Conservation (phyloP, 2,329 filamentous ascomycete species). For the Xylaria sp. region DNA sequence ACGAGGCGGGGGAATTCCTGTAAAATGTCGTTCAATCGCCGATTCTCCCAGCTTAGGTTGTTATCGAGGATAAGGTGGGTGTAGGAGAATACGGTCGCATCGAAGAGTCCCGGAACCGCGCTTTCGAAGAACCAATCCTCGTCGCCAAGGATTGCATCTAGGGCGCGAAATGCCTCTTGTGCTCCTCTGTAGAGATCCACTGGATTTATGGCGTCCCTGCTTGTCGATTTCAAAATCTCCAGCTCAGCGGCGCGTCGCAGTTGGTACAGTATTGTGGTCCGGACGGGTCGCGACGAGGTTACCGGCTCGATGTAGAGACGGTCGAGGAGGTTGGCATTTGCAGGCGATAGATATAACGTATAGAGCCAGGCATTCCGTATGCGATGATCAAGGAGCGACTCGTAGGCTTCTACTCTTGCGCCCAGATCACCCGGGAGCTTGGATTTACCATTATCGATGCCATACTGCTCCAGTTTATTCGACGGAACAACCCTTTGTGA, state of each 20-base stretch:
- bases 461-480: conserved; percentile 76
- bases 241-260: conserved; percentile 78
- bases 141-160: conserved; percentile 56
- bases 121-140: conserved; percentile 62
- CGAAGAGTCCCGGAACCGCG: conserved; percentile 76
- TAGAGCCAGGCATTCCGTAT: conserved; percentile 92
- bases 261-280: conserved; percentile 69
- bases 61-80: conserved; percentile 81
- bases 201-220: conserved; percentile 50
- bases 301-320: conserved; percentile 77
- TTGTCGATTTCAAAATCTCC: conserved; percentile 74
- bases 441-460: conserved; percentile 60
- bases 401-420: conserved; percentile 76
- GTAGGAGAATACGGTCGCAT: conserved; percentile 91
- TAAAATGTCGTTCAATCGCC: conserved; percentile 68
- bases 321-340: conserved; percentile 75
- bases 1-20: conserved; percentile 70
- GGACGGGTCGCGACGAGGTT: conserved; percentile 70
- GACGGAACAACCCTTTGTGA: conserved; percentile 64
- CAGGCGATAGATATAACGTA: conserved; percentile 78
- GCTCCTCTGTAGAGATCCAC: conserved; percentile 58
- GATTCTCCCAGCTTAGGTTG: conserved; percentile 71
- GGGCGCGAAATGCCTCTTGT: conserved; percentile 58
- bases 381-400: conserved; percentile 77
- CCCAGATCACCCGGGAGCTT: conserved; percentile 62